These are phyloP conservation scores for Nothophaeocryptopus gaeumannii DNA, from an alignment of 2,329 filamentous ascomycete species.

Conservation along the genomic window DNA sequence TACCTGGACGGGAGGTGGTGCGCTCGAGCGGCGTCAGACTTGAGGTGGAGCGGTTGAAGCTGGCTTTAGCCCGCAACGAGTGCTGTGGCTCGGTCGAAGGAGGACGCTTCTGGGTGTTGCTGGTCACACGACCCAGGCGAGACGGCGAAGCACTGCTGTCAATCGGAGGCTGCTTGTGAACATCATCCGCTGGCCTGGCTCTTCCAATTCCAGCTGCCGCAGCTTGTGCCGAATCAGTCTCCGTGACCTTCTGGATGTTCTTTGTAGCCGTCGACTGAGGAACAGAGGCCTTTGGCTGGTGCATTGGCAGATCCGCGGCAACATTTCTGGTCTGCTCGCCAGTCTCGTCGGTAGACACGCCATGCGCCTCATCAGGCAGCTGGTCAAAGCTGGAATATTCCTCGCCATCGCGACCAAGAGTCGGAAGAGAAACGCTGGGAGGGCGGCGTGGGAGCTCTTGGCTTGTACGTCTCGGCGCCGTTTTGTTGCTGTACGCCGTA, in stretches of 20 bases:
- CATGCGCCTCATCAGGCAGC: conserved; percentile 35
- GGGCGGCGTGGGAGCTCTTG: conserved; percentile 53
- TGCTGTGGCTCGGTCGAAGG: conserved; percentile 46
- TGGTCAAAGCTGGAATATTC: conserved; percentile 71
- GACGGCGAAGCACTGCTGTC: conserved; percentile 17
- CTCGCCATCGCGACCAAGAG: conserved; percentile 79
- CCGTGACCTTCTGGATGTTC: conserved; percentile 77
- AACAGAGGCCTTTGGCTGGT: conserved; percentile 85
- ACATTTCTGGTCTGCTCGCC: conserved; percentile 60
- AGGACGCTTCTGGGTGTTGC: conserved; percentile 24
- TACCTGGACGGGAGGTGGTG: conserved; percentile 53
- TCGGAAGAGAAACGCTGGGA: conserved; percentile 70
- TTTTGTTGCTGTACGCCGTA: conserved; percentile 39
- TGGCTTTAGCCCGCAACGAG: conserved; percentile 61
- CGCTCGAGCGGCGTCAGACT: conserved; percentile 40
- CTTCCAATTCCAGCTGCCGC: conserved; percentile 81
- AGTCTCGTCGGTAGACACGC: conserved; percentile 25
- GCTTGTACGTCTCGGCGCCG: conserved; percentile 51
- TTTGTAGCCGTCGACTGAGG: conserved; percentile 78
- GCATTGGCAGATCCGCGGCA: conserved; percentile 75
- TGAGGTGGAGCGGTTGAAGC: conserved; percentile 49
- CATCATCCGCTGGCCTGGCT: conserved; percentile 52
- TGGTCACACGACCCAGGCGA: conserved; percentile 27
- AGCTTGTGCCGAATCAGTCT: conserved; percentile 84
- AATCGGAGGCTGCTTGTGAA: conserved; percentile 27